Base-by-base conservation (phyloP, 2,329 filamentous ascomycete species). In the Talaromyces sp. region DNA sequence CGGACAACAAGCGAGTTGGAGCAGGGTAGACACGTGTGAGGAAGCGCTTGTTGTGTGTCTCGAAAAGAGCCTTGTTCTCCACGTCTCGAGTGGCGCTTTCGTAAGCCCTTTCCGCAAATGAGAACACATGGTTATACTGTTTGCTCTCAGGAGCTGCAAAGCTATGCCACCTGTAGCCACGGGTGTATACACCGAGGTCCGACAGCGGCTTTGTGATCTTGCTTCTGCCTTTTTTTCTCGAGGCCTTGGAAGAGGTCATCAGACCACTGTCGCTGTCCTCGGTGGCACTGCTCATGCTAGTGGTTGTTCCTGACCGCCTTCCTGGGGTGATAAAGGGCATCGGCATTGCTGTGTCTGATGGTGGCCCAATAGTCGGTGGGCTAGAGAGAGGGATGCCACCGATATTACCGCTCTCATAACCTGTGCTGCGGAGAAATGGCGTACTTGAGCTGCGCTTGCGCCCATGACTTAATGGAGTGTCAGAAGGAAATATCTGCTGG, bases 21-120 rank as follows among this genome's bases (percentile, higher is more conserved):
- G 91, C 89, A 7, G 94, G 94, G 71, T 99, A 99, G 10, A 97
- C 92, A 50, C 94, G 88, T 85, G 97, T 97, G 69, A 97, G 79
- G 72, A 92, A 90, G 46, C 88, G 86, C 81, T 91, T 89, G 74
- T 99, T 99, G 80, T 99, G 94, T 61, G 89, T 87, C 68, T 93
- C 89, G 27, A 97, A 83, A 3, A 89, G 81, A 63, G 85, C 84
- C 76, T 95, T 96, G 62, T 86, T 86, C 26, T 90, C 88, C 52
- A 86, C 83, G 52, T 88, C 86, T 65, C 88, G 88, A 69, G 88
- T 92, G 68, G 94, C 85, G 69, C 86, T 89, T 67, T 91, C 86
- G 68, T 97, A 97, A 6, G 88, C 91, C 60, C 88, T 86, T 77
- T 99, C 94, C 72, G 91, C 91, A 76, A 97, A 92, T 0, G 94